Percentiles rank a stretch among this genome's conserved stretches.
Evolutionary conservation across 192 early-diverging fungal genomes (phyloP).

Genomic region (Coemansia sp.): DNA sequence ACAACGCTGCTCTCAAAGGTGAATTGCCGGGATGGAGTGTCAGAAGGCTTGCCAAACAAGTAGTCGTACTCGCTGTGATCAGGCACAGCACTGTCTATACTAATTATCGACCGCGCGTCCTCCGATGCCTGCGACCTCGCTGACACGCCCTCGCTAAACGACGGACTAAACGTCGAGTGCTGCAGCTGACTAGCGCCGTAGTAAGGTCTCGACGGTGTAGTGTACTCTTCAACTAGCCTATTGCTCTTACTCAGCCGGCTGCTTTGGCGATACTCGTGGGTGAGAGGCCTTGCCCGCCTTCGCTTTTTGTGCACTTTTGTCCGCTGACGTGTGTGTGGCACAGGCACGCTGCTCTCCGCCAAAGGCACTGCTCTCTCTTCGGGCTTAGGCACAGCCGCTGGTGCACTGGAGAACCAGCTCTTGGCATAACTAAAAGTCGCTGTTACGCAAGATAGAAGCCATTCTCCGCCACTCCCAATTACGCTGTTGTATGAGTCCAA

Average conservation of each 20-base stretch:
- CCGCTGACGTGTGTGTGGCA: not conserved
- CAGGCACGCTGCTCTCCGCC: not conserved
- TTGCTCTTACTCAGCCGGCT: constrained; percentile 15
- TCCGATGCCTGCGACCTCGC: constrained; percentile 2
- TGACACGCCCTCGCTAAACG: constrained; percentile 3
- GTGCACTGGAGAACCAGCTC: constrained; percentile 14
- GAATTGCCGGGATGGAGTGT: not conserved
- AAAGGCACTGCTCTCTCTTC: not conserved
- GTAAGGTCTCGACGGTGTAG: constrained; percentile 3
- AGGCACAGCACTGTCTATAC: constrained; percentile 31
- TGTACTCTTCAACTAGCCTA: constrained; percentile 38
- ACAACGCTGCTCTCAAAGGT: constrained; percentile 1
- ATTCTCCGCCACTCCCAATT: not conserved
- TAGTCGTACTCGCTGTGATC: constrained; percentile 6
- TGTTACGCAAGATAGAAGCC: constrained; percentile 18
- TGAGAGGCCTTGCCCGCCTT: not conserved
- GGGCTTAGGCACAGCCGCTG: not conserved
- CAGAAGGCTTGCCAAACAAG: not conserved
- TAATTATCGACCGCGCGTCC: constrained; percentile 29
- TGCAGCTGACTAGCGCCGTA: not conserved
- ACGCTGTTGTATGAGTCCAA: not conserved
- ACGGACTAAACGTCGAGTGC: not conserved
- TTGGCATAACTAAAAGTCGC: constrained; percentile 28
- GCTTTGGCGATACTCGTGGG: not conserved
- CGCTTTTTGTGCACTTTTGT: not conserved